Base-by-base conservation (phyloP, 1,284 basidiomycete species). In the Blastosporella zonata region DNA sequence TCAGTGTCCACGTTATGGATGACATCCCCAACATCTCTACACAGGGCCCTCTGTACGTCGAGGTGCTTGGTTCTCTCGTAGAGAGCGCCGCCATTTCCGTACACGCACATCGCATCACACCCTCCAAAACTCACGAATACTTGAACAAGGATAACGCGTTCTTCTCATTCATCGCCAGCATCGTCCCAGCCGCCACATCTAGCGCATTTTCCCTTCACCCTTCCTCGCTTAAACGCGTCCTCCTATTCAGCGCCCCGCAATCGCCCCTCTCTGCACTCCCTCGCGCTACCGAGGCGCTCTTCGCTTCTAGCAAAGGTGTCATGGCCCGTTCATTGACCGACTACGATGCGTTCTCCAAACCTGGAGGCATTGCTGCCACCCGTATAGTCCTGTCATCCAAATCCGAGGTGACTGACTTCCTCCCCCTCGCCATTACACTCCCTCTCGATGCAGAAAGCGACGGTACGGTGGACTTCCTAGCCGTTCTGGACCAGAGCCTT, bases 1-100 rank as follows among this genome's bases (percentile, higher is more conserved):
- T 71, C 59, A 71, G 66, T 7, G 69, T 90, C 8, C 77, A 88
- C 54, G 84, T 91, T 51, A 67, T 90, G 31, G 90, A 90, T 52
- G 89, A 91, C 50, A 84, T 89, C 10, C 78, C 81, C 0, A 77
- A 80, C 44, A 69, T 78, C 33, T 73, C 76, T 13, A 75, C 77
- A 1, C 82, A 83, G 54, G 87, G 87, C 1, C 68, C 69, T 8
- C 72, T 93, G n/a, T 87, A 82, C 59, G 67, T 76, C n/a, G 84
- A 90, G 52, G 84, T 91, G 22, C 81, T 90, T 55, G 68, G 80
- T 25, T 71, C 82, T 12, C 66, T 89, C 6, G 68, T 87, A 39
- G 66, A 73, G 33, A 65, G 68, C 12, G 56, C 64, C 13, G 58
- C 62, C 6, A 72, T 77, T 15, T 59, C 69, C 28, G 73, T 90